Base-by-base conservation (phyloP, 2,329 filamentous ascomycete genomes). In the Apiospora saccharicola region DNA sequence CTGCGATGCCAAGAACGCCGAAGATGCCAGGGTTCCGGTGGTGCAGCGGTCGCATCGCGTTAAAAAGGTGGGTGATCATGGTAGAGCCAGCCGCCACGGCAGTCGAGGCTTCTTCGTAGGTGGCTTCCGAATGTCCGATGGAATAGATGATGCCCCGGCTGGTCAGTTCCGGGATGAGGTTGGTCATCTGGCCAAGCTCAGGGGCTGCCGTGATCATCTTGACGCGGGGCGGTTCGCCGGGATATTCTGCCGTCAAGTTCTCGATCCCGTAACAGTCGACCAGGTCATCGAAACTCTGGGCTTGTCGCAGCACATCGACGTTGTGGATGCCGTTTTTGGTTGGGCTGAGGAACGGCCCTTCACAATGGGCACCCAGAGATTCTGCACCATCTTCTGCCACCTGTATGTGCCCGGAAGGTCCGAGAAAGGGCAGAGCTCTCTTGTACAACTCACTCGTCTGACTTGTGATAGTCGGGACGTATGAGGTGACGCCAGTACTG, bases 51-150 rank as follows among this genome's bases (percentile, higher is more conserved):
- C 91, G 89, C 95, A 98, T 98, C 37, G 95, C 95, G 81, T 98
- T 98, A 89, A 97, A 98, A 1, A 98, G 87, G 79, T 98, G 95
- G 0, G 95, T 98, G 76, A 98, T 93, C 94, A 97, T 97, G 68
- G 89, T 93, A 1, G 93, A 94, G 70, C 95, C 95, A 8, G 90
- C 87, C n/a, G 85, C 86, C 4, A 96, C 89, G 26, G 93, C 93
- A 5, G 85, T 83, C 4, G 92, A 90, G 0, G 93, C 94, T 79
- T 96, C 88, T 81, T 97, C 94, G 80, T 96, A 97, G 0, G 93
- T 94, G 19, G 94, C 93, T 81, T 97, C 94, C 0, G 94, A 94
- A 83, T 98, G 95, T 10, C 95, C 95, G 75, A 97, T 92, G 1
- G 93, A 93, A 82, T 91, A 94, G 76, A 93, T 86, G 78, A 97